Evolutionary conservation across 1,284 basidiomycete species (phyloP), one percentile per base, ranked within the genome.

Genomic region (Ganoderma resinaceum): DNA sequence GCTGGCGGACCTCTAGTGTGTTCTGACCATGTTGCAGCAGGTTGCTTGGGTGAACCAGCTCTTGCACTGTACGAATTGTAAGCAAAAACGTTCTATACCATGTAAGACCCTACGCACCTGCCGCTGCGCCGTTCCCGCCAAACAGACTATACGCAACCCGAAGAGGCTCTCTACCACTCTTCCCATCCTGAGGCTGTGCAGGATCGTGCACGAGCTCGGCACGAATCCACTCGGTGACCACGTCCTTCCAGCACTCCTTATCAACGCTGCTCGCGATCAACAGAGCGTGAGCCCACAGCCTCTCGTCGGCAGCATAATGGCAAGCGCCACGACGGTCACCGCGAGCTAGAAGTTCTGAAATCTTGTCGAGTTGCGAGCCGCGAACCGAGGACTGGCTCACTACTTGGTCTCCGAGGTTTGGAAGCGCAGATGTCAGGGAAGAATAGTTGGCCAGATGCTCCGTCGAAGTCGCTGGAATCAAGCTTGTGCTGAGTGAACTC

Each of bases 231-330:
- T 96, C 93, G 46, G 86, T 88, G 0, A 97, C 95, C 6, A 92
- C 93, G 70, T 96, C 94, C 77, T 93, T 94, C 95, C 96, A 99
- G 6, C 95, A 87, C 40, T 97, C 95, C 75, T 94, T 95, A 78
- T 97, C 97, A 62, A 99, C 88, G 66, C 94, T 93, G 76, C 95
- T 97, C 9, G 98, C 91, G 70, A 99, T 97, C 60, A 99, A 83
- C 87, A 99, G 90, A 0, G 98, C 98, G 79, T 99, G 98, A 1
- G 95, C 91, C 96, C 97, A 99, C 37, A 99, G 82, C 74, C 89
- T 92, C 78, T 96, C 89, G 69, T 96, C 91, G 35, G 96, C 85
- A 4, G 98, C 97, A 77, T 91, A 96, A 67, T 92, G 90, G 75
- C 95, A 96, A 0, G 98, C 98, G 71, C 93, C 89, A 33, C 89